Percentiles rank a stretch among this genome's conserved stretches.
These are phyloP conservation scores for Monosporozyma siamensis DNA, from an alignment of 805 yeast genomes.

Conservation along the genomic window DNA sequence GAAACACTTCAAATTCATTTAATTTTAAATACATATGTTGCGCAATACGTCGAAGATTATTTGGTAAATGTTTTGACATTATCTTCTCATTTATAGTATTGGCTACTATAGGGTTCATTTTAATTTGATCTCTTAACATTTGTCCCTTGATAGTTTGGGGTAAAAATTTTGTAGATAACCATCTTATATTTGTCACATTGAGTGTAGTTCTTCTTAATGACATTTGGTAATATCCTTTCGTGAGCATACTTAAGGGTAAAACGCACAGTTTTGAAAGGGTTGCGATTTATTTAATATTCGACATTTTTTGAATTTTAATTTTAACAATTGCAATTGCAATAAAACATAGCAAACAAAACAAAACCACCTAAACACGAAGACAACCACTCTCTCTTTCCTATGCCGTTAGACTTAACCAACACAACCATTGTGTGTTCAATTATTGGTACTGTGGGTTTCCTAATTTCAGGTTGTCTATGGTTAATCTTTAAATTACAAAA, in stretches of 20 bases:
- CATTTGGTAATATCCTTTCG: neutral
- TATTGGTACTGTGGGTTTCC: neutral
- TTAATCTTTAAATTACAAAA: neutral
- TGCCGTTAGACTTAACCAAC: neutral
- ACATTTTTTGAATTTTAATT: too few species aligned
- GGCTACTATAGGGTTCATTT: conserved; percentile 48
- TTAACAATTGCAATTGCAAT: neutral
- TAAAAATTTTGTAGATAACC: conserved; percentile 36
- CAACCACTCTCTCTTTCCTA: neutral
- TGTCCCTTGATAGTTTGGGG: conserved; percentile 50
- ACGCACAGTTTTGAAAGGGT: too few species aligned
- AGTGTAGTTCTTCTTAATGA: neutral
- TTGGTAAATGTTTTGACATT: conserved; percentile 51
- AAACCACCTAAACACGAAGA: neutral
- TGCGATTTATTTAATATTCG: too few species aligned
- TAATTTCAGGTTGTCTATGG: neutral
- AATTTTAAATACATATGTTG: conserved; percentile 46
- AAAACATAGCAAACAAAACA: neutral
- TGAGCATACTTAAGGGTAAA: too few species aligned
- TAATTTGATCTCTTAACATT: conserved; percentile 39
- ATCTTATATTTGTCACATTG: neutral
- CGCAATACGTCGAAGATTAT: conserved; percentile 50
- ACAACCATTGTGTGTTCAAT: neutral
- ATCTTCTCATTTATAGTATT: conserved; percentile 57
- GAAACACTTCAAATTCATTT: conserved; percentile 45